Evolutionary conservation across 192 early-diverging fungal species (phyloP).

Genomic region (Linderina pennispora): DNA sequence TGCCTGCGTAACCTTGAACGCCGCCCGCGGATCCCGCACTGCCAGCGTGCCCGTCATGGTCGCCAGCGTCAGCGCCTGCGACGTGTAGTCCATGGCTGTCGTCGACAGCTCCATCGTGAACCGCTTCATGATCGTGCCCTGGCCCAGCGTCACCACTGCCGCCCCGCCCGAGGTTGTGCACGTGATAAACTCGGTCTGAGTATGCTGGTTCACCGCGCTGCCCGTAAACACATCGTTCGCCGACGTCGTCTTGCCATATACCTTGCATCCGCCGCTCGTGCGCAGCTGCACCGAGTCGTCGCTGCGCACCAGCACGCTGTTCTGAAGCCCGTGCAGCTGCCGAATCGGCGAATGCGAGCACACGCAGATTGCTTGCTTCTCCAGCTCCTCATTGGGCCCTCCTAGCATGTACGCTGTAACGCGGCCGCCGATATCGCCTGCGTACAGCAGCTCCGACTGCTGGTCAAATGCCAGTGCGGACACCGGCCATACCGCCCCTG

Average conservation of each 20-base stretch:
- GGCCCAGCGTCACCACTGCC: slow-evolving; percentile 24
- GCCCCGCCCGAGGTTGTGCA: slow-evolving; percentile 31
- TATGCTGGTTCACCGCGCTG: slow-evolving; percentile 1
- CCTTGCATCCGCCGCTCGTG: slow-evolving; percentile 46
- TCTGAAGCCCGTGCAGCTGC: slow-evolving; percentile 55
- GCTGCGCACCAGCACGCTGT: slow-evolving; percentile 60
- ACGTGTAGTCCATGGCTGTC: not conserved
- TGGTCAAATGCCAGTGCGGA: slow-evolving; percentile 48
- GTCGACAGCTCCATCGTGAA: slow-evolving; percentile 13
- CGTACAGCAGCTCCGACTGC: slow-evolving; percentile 79
- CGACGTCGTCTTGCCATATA: slow-evolving; percentile 36
- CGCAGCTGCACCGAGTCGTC: slow-evolving; percentile 58
- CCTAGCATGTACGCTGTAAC: slow-evolving; percentile 56
- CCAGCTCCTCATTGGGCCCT: slow-evolving; percentile 35
- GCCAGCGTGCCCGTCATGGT: slow-evolving; percentile 18
- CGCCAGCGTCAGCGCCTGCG: slow-evolving; percentile 9
- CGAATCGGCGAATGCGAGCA: slow-evolving; percentile 60
- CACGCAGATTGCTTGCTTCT: slow-evolving; percentile 66
- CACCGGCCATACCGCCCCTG: slow-evolving; percentile 20
- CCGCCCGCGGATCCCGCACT: slow-evolving; percentile 22
- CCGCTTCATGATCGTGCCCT: slow-evolving; percentile 12
- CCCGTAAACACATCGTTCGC: slow-evolving; percentile 45
- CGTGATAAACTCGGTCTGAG: slow-evolving; percentile 35
- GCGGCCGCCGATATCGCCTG: slow-evolving; percentile 76
- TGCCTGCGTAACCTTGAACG: slow-evolving; percentile 6